phyloP scores from a whole-genome alignment of 2,329 filamentous ascomycete species.

The Alternaria angustiovoidea region DNA sequence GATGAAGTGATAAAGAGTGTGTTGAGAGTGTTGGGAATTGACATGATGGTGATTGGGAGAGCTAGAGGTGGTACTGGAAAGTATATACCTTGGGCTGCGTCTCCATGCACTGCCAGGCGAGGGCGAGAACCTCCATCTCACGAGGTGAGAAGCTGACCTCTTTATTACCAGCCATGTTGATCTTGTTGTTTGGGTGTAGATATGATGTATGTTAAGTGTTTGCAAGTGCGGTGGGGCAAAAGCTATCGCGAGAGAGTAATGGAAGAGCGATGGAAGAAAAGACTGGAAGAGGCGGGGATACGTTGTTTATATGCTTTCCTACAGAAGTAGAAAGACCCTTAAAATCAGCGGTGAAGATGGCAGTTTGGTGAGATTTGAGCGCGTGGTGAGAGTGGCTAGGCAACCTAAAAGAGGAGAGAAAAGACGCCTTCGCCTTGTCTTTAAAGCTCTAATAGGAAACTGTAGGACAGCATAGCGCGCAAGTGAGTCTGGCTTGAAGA shows the following conservation, averaged over 20 bases:
- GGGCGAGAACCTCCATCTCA: conserved; percentile 43
- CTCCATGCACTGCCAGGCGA: conserved; percentile 49
- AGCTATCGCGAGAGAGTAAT: conserved; percentile 1
- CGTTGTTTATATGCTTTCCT: neutral
- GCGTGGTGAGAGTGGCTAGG: conserved; percentile 17
- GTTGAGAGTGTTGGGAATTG: neutral
- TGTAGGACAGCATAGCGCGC: neutral
- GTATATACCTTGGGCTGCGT: conserved; percentile 40
- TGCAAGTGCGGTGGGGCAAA: neutral
- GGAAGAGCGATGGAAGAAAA: conserved; percentile 2
- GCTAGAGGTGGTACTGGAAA: neutral
- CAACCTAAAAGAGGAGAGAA: conserved; percentile 12
- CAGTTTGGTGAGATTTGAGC: neutral
- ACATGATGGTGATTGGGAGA: neutral
- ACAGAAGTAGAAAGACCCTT: neutral
- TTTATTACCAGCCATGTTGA: conserved; percentile 22
- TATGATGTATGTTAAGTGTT: neutral
- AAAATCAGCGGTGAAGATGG: conserved; percentile 11
- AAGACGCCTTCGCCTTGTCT: conserved; percentile 5
- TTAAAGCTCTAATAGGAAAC: neutral
- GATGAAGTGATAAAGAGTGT: neutral
- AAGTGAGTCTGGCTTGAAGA: neutral
- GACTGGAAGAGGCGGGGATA: neutral
- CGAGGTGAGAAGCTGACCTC: conserved; percentile 27
- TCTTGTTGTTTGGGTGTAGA: neutral